Evolutionary conservation across 1,284 basidiomycete species (phyloP), one percentile per base, ranked within the genome.

Genomic region (Ganoderma boninense): DNA sequence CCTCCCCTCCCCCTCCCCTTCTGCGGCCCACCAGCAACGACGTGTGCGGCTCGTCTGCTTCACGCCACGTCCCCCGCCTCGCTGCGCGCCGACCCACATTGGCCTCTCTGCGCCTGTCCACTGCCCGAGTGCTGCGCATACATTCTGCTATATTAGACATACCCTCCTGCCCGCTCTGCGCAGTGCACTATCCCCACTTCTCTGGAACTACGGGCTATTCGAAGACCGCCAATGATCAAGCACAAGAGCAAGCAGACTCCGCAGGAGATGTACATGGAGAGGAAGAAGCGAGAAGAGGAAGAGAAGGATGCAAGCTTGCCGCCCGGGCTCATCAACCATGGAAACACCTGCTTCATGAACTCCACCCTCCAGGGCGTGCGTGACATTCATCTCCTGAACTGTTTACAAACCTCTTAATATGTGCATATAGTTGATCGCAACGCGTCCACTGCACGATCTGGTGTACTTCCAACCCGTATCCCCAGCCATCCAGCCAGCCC

Each of bases 291-390:
- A 75, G 91, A 92, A 78, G 90, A 92, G 74, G 82, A 83, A 61
- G 91, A 92, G 77, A 83, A 80, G 75, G 79, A 82, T 7, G 89
- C 89, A 0, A 84, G 86, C 64, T 82, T 93, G 11, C 92, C 92
- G 0, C 91, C 93, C 4, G 95, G 95, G 1, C 86, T 96, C 44
- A 80, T 92, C 74, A 96, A 96, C 80, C 92, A 96, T 83, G 94
- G 94, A 59, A 97, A 97, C 82, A 96, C 95, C 0, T 97, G 95
- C 82, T 97, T 96, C 82, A 93, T 97, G 89, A 97, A 97, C 82
- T 95, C 94, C 23, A 94, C 95, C 26, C 84, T 97, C 46, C 95
- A 91, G 78, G 86, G 87, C 43, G 85, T 88, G 73, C 67, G 83
- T 82, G 40, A 23, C 44, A 29, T 65, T 29, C 54, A 35, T 42